Evolutionary conservation across 2,329 filamentous ascomycete species (phyloP).

Genomic region (Venturia nashicola): DNA sequence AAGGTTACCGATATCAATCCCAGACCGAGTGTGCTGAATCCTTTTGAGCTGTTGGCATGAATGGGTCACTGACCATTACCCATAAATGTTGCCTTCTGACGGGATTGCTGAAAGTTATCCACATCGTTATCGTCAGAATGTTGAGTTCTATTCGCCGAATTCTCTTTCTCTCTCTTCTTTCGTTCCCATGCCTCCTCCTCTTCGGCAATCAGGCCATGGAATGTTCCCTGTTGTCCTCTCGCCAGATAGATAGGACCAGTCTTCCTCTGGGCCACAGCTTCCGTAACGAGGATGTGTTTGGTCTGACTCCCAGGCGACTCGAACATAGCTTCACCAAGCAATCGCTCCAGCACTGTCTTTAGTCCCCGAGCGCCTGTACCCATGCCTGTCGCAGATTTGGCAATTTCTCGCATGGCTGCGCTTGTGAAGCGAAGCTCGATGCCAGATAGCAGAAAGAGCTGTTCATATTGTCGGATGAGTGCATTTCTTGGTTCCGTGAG

Average conservation of each 20-base stretch:
- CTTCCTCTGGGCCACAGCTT: conserved; percentile 31
- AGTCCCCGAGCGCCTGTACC: conserved; percentile 54
- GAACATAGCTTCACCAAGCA: conserved; percentile 35
- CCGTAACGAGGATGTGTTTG: conserved; percentile 34
- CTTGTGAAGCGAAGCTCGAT: conserved; percentile 74
- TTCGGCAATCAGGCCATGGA: conserved; percentile 21
- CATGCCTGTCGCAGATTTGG: conserved; percentile 54
- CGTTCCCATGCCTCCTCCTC: conserved; percentile 37
- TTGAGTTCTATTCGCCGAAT: conserved; percentile 15
- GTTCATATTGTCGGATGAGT: conserved; percentile 76
- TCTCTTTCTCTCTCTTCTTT: conserved; percentile 19
- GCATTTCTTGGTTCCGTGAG: conserved; percentile 87
- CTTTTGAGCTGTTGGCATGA: not conserved
- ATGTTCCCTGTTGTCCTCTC: conserved; percentile 20
- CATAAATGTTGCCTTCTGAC: conserved; percentile 22
- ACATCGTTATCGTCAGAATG: conserved; percentile 22
- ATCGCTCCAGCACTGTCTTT: conserved; percentile 34
- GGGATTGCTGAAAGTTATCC: conserved; percentile 34
- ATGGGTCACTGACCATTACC: conserved; percentile 17
- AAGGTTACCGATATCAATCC: not conserved
- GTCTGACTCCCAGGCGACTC: conserved; percentile 27
- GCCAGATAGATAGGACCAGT: conserved; percentile 30
- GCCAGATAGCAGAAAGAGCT: conserved; percentile 70
- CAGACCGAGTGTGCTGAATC: not conserved
- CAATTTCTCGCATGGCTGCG: conserved; percentile 68